Conservation (phyloP, 805 yeast species). For the Ogataea kodamae region DNA sequence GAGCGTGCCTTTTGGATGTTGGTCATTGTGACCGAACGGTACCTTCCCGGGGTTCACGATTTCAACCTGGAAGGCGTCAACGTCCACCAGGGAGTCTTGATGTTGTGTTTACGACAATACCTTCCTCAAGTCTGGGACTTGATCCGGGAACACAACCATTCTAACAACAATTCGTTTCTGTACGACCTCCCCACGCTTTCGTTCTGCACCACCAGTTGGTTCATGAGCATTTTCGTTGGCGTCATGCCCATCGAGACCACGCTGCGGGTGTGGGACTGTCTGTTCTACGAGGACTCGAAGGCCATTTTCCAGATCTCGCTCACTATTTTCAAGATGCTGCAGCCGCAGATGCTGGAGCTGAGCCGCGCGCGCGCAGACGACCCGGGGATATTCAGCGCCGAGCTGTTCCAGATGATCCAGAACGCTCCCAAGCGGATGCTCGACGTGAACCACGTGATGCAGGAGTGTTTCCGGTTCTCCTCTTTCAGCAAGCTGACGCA, state of each 20-base stretch:
- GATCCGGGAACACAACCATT: slow-evolving; percentile 32
- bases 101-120: slow-evolving; percentile 81
- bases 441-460: slow-evolving; percentile 68
- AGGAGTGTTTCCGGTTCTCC: slow-evolving; percentile 59
- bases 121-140: slow-evolving; percentile 76
- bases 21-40: slow-evolving; percentile 80
- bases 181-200: slow-evolving; percentile 85
- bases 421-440: slow-evolving; percentile 68
- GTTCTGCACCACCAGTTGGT: slow-evolving; percentile 94
- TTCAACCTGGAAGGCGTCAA: slow-evolving; percentile 90
- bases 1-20: slow-evolving; percentile 95
- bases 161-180: slow-evolving; percentile 45
- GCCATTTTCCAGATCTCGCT: slow-evolving; percentile 79
- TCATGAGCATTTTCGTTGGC: slow-evolving; percentile 95
- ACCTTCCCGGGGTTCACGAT: slow-evolving; percentile 89
- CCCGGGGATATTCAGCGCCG: slow-evolving; percentile 30
- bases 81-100: slow-evolving; percentile 89
- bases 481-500: slow-evolving; percentile 61
- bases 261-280: slow-evolving; percentile 88
- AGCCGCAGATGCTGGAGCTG: slow-evolving; percentile 49
- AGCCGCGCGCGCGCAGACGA: slow-evolving; percentile 21
- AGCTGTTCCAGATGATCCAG: slow-evolving; percentile 78
- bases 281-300: slow-evolving; percentile 89
- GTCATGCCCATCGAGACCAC: slow-evolving; percentile 85
- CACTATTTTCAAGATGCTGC: slow-evolving; percentile 73